These are phyloP conservation scores for Boletus patriciae DNA, from an alignment of 768 basidiomycete genomes.

Conservation along the genomic window DNA sequence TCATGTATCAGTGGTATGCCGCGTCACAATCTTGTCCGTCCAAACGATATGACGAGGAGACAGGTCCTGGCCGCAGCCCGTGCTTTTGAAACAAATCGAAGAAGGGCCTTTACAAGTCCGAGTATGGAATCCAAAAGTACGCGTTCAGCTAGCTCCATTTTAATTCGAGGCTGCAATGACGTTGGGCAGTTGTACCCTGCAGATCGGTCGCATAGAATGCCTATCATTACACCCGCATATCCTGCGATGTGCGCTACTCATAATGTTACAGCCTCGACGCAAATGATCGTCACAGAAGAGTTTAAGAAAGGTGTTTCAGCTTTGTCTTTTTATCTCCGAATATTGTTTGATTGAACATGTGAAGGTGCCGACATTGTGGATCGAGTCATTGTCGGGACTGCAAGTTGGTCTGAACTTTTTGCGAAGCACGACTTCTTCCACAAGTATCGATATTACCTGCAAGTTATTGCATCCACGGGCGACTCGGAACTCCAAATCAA, in stretches of 20 bases:
- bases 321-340: not conserved
- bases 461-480: constrained; percentile 90
- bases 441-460: constrained; percentile 94
- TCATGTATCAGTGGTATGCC: constrained; percentile 94
- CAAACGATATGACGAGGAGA: constrained; percentile 9
- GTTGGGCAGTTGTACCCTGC: constrained; percentile 76
- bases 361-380: constrained; percentile 91
- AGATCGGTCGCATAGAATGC: constrained; percentile 96
- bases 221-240: constrained; percentile 98
- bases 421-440: constrained; percentile 95
- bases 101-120: constrained; percentile 90
- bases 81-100: constrained; percentile 95
- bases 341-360: constrained; percentile 15
- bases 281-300: constrained; percentile 94
- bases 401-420: constrained; percentile 92
- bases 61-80: constrained; percentile 98
- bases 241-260: constrained; percentile 99
- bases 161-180: not conserved
- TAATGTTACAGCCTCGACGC: constrained; percentile 94
- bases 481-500: constrained; percentile 84
- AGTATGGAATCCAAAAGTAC: constrained; percentile 96
- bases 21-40: not conserved
- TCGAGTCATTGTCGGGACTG: constrained; percentile 80
- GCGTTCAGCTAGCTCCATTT: not conserved
- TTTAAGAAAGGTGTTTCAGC: constrained; percentile 75